Evolutionary conservation across 2,329 filamentous ascomycete genomes (phyloP), one percentile per base, ranked within the genome.

Genomic region (Pezicula neosporulosa): DNA sequence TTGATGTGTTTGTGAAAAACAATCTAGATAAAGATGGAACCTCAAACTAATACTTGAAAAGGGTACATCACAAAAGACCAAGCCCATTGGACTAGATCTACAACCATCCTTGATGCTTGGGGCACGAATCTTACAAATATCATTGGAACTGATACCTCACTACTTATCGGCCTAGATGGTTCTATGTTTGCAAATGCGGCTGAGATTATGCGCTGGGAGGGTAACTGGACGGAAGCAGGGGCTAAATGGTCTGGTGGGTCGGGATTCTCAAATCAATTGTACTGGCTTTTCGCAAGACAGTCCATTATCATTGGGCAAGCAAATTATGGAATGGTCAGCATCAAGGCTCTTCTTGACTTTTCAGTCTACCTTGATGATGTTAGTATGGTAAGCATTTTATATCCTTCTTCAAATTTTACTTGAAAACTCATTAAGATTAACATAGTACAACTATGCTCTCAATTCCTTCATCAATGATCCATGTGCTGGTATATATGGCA

Each of bases 141-240:
- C 38, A 61, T 69, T 36, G 68, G 68, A 2, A 64, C 57, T 0
- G 68, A 71, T 48, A 60, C 58, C 1, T 69, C 69, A 1, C 64
- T 73, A 2, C 53, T 73, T 5, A 56, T 73, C 6, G 70, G 66
- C 1, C 56, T 73, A 0, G 70, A 74, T 8, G 71, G 72, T 1
- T 66, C 68, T 19, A 37, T 73, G 15, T 65, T 74, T 8, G 70
- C 65, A 18, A 74, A 74, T 33, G 70, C 71, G 0, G 72, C 70
- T 1, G 72, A 74, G 57, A 72, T 74, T 28, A 71, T 74, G 69
- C 66, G 70, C 28, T 72, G 70, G 68, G 71, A 74, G 52, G 70
- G 69, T 7, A 59, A 60, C 19, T 74, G 71, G 71, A 58, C 59
- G 0, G 71, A 74, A 50, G 27, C 53, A 2, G 68, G 70, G 2